Evolutionary conservation across 257 asterid genomes (phyloP).

Genomic region (Solanum infundibuliforme): DNA sequence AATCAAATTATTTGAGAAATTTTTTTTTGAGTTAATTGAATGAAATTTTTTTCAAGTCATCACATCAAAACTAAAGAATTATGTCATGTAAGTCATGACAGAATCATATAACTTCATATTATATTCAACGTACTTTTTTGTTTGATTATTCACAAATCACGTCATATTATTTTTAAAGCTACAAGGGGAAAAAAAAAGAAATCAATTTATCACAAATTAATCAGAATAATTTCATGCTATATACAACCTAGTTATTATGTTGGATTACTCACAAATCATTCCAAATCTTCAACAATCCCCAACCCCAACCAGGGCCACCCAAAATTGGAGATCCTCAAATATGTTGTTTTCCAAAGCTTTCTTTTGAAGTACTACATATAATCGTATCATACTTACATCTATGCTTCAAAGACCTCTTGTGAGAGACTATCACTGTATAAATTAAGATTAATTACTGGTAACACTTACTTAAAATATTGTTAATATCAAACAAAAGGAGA

Average conservation of each 20-base stretch:
- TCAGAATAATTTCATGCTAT: not conserved
- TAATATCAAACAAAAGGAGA: slow-evolving; percentile 1
- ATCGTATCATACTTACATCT: too few species aligned
- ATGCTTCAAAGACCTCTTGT: not conserved
- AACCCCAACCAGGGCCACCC: not conserved
- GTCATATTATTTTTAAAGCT: not conserved
- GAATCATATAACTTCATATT: not conserved
- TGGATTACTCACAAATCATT: not conserved
- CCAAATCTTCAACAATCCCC: not conserved
- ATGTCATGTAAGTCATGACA: too few species aligned
- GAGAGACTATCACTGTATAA: not conserved
- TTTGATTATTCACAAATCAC: not conserved
- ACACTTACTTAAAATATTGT: not conserved
- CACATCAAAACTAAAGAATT: too few species aligned
- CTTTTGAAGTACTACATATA: not conserved
- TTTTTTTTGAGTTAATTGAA: too few species aligned
- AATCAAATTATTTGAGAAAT: not conserved
- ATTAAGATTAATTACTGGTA: not conserved
- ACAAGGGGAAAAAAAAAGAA: not conserved
- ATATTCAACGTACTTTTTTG: not conserved
- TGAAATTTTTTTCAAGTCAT: too few species aligned
- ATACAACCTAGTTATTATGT: not conserved
- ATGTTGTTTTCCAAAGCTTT: too few species aligned
- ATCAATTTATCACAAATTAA: not conserved
- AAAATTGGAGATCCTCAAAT: too few species aligned